Evolutionary conservation across 805 yeast genomes (phyloP).

Genomic region (Yamadazyma ubonensis): DNA sequence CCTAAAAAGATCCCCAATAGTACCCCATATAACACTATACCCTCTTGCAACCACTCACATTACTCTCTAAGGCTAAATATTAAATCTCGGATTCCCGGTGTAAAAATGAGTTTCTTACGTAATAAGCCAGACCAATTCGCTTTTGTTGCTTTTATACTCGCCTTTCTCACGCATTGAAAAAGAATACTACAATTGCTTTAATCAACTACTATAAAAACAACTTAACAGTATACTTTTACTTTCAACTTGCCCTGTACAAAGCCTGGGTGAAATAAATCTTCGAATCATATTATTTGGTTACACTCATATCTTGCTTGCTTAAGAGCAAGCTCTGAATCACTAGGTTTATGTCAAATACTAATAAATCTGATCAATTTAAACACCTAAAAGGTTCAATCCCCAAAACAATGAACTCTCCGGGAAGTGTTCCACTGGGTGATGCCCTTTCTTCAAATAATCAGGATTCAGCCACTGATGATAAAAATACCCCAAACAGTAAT

Average conservation of each 20-base stretch:
- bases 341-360: slow-evolving; percentile 1
- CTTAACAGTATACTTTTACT: not conserved
- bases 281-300: not conserved
- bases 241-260: not conserved
- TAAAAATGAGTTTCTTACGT: not conserved
- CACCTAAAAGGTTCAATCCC: not conserved
- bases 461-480: not conserved
- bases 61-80: too few species aligned
- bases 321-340: slow-evolving; percentile 3
- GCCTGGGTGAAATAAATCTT: not conserved
- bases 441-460: not conserved
- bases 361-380: not conserved
- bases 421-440: not conserved
- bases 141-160: slow-evolving; percentile 7
- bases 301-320: not conserved
- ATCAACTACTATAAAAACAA: not conserved
- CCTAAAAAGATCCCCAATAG: too few species aligned
- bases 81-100: slow-evolving; percentile 5
- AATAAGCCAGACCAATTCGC: slow-evolving; percentile 6
- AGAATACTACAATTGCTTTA: not conserved
- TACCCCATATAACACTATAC: not conserved
- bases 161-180: slow-evolving; percentile 5
- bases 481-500: slow-evolving; percentile 1
- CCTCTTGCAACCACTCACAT: too few species aligned
- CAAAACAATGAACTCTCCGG: not conserved